phyloP scores from a whole-genome alignment of 148 eudicot species.

The Rhododendron ferrugineum region DNA sequence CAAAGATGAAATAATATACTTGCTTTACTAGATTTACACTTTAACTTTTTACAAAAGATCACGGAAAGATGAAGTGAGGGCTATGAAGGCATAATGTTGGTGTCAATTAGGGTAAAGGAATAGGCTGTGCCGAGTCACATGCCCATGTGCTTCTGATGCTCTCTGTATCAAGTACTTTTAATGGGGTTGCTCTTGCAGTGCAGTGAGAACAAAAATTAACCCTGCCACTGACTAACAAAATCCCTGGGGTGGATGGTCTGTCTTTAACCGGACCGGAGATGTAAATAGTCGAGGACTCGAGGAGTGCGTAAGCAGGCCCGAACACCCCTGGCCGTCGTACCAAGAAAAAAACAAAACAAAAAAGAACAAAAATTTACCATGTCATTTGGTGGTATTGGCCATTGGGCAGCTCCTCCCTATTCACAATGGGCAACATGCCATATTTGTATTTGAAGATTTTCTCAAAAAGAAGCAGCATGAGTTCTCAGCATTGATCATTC shows the following conservation, averaged over 20 bases:
- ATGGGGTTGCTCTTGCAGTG: neutral
- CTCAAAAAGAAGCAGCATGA: neutral
- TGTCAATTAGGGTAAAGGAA: neutral
- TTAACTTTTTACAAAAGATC: neutral
- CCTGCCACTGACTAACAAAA: neutral
- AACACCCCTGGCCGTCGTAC: neutral
- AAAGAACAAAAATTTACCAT: neutral
- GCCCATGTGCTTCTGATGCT: neutral
- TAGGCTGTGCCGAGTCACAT: neutral
- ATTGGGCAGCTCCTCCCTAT: neutral
- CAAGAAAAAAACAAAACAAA: no score
- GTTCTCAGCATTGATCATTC: neutral
- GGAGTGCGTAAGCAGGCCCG: neutral
- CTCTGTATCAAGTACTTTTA: neutral
- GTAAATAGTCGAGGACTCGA: no score
- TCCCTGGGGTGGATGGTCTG: no score
- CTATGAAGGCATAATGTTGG: neutral
- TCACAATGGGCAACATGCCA: neutral
- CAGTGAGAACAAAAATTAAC: neutral
- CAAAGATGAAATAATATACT: conserved; percentile 9
- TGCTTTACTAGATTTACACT: neutral
- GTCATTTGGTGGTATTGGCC: neutral
- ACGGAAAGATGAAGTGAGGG: neutral
- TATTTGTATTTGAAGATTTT: neutral
- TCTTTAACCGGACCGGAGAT: no score